phyloP scores from a whole-genome alignment of 441 rosid genomes.

The Corymbia citriodora region DNA sequence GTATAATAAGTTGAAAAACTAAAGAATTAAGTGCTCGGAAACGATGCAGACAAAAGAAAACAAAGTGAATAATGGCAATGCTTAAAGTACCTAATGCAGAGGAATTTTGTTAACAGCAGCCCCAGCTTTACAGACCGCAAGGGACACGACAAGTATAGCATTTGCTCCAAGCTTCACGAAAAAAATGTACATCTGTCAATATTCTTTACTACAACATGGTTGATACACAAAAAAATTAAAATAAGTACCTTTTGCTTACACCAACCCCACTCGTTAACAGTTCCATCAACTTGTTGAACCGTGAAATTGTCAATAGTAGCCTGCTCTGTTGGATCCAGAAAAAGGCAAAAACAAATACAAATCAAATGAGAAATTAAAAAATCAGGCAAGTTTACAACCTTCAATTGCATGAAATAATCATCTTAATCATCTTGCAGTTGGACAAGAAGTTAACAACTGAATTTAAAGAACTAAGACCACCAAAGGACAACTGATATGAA shows the following conservation, averaged over 20 bases:
- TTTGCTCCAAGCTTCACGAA: constrained; percentile 86
- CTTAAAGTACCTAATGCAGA: constrained; percentile 67
- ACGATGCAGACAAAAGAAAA: neutral
- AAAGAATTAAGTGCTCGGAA: neutral
- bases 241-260: constrained; percentile 87
- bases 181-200: neutral
- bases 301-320: constrained; percentile 67
- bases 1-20: neutral
- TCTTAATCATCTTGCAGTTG: neutral
- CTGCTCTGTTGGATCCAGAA: constrained; percentile 87
- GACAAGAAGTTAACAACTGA: neutral
- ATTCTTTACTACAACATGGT: neutral
- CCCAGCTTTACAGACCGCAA: constrained; percentile 77
- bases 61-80: neutral
- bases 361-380: neutral
- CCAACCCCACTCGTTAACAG: constrained; percentile 97
- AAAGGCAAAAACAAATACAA: neutral
- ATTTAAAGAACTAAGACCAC: neutral
- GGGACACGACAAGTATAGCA: constrained; percentile 86
- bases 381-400: neutral
- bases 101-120: constrained; percentile 71
- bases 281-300: constrained; percentile 95
- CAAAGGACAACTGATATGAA: neutral
- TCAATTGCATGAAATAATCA: neutral
- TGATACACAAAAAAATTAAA: neutral